phyloP scores from a whole-genome alignment of 176 grass and related monocot genomes.

The Aegilops longissima region DNA sequence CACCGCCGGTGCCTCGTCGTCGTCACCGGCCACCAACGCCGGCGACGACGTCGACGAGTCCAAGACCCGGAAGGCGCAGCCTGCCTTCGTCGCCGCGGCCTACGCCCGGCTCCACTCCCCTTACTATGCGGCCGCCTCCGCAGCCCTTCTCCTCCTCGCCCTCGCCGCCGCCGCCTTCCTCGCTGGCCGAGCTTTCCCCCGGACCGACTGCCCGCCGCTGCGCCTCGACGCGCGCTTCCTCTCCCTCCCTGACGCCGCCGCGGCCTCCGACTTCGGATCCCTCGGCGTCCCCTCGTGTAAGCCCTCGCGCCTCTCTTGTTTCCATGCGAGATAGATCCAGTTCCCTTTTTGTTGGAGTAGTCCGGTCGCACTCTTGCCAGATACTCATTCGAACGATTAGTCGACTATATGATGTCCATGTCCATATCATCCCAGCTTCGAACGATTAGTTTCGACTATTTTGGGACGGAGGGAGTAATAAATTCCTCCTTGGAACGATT shows the following conservation, averaged over 20 bases:
- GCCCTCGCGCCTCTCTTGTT: too few relatives aligned
- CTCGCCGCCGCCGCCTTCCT: slow-evolving; percentile 41
- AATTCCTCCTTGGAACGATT: too few relatives aligned
- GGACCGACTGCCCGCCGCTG: slow-evolving; percentile 26
- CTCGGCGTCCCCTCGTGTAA: slow-evolving; percentile 88
- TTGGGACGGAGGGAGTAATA: too few relatives aligned
- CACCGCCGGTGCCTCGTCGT: slow-evolving; percentile 7
- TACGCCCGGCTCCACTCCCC: slow-evolving; percentile 39
- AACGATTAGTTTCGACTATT: too few relatives aligned
- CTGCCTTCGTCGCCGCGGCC: slow-evolving; percentile 38
- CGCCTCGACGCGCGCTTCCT: slow-evolving; percentile 51
- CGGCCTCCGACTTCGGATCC: slow-evolving; percentile 79
- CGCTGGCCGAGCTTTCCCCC: slow-evolving; percentile 35
- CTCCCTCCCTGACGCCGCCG: slow-evolving; percentile 37
- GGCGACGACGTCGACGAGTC: slow-evolving; percentile 43
- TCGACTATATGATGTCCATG: too few relatives aligned
- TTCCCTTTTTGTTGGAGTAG: too few relatives aligned
- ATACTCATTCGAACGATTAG: too few relatives aligned
- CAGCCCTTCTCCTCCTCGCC: slow-evolving; percentile 41
- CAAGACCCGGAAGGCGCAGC: slow-evolving; percentile 57
- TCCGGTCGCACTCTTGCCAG: too few relatives aligned
- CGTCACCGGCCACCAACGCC: slow-evolving; percentile 10
- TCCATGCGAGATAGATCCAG: too few relatives aligned
- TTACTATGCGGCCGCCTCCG: slow-evolving; percentile 36
- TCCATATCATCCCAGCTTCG: too few relatives aligned